These are phyloP conservation scores for Brassica rapa DNA, from an alignment of 345 rosid species.

Conservation along the genomic window DNA sequence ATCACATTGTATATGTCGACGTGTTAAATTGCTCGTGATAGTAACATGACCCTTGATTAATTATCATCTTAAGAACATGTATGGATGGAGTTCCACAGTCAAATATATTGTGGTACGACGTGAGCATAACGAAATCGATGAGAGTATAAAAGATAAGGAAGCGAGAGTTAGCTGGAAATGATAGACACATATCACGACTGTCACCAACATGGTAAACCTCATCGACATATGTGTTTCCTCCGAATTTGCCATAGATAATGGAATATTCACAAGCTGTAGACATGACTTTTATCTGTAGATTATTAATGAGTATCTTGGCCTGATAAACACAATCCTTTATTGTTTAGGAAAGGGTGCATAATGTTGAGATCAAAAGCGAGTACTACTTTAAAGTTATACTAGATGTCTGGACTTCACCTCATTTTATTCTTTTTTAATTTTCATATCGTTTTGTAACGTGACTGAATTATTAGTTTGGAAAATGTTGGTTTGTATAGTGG, in stretches of 20 bases:
- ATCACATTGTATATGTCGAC: too few species aligned
- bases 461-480: not conserved
- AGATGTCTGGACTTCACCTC: not conserved
- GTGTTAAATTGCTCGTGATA: too few species aligned
- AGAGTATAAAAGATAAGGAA: slow-evolving; percentile 6
- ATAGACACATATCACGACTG: slow-evolving; percentile 45
- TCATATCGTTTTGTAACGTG: not conserved
- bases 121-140: slow-evolving; percentile 24
- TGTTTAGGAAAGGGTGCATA: not conserved
- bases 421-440: too few species aligned
- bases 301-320: not conserved
- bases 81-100: not conserved
- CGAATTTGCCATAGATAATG: too few species aligned
- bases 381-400: not conserved
- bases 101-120: not conserved
- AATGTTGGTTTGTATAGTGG: not conserved
- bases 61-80: not conserved
- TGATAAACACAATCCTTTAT: not conserved
- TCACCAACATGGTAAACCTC: slow-evolving; percentile 34
- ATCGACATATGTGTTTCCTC: too few species aligned
- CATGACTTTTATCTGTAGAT: not conserved
- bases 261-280: too few species aligned
- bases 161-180: slow-evolving; percentile 44
- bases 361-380: not conserved
- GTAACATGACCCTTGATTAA: too few species aligned